Conservation (phyloP, 208 protist genomes). For the Porcisia hertigi region DNA sequence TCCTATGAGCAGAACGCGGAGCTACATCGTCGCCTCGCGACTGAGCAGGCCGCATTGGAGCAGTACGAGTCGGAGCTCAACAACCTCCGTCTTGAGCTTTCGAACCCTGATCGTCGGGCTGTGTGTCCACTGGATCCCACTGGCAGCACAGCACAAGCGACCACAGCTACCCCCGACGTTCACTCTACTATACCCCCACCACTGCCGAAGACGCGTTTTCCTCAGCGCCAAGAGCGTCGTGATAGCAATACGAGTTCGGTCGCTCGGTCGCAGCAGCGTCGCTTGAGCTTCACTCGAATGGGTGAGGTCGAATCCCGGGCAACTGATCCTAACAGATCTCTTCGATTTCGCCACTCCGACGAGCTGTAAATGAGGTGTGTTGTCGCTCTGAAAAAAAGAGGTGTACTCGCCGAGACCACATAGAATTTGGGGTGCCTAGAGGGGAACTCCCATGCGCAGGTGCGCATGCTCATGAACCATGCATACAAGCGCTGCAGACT, state of each 20-base stretch:
- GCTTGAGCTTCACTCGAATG: slow-evolving; percentile 24
- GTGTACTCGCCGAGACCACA: background rate
- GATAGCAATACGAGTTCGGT: slow-evolving; percentile 7
- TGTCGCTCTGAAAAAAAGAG: background rate
- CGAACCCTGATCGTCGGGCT: slow-evolving; percentile 39
- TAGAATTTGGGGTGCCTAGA: background rate
- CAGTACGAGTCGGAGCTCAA: slow-evolving; percentile 63
- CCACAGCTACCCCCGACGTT: background rate
- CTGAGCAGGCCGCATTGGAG: slow-evolving; percentile 53
- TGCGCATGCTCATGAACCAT: background rate
- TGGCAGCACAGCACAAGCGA: slow-evolving; percentile 6
- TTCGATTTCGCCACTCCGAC: slow-evolving; percentile 14
- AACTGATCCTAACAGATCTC: slow-evolving; percentile 15
- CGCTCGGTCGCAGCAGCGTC: slow-evolving; percentile 28
- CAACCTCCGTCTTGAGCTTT: slow-evolving; percentile 44
- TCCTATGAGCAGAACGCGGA: slow-evolving; percentile 9
- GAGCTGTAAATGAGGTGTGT: background rate
- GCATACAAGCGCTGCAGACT: background rate
- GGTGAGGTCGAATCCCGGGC: slow-evolving; percentile 1
- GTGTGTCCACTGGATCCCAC: slow-evolving; percentile 41
- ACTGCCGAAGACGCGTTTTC: slow-evolving; percentile 29
- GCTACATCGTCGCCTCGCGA: slow-evolving; percentile 57
- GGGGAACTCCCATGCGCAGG: background rate
- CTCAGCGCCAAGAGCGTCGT: slow-evolving; percentile 13
- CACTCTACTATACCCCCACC: slow-evolving; percentile 26